A percentile compares a stretch with the other conserved stretches of the same genome.
Evolutionary conservation across 495 filamentous ascomycete genomes (phyloP).

Genomic region (Trichodelitschia bisporula): DNA sequence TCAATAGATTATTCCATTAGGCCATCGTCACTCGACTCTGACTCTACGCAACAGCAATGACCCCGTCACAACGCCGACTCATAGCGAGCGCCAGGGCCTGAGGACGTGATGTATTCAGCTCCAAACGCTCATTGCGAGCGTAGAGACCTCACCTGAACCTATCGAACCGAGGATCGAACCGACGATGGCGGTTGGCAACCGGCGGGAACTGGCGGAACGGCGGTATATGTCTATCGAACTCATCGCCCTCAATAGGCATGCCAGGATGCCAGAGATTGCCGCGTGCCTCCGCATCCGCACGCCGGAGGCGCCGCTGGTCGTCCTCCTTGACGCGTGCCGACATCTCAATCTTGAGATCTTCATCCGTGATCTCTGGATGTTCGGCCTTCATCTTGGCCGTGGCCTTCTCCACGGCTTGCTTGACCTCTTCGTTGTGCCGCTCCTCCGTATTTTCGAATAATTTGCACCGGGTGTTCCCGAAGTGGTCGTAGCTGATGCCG

Average conservation of each 20-base stretch:
- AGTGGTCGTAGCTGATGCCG: slow-evolving; percentile 23
- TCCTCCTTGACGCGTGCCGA: slow-evolving; percentile 27
- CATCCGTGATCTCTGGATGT: slow-evolving; percentile 32
- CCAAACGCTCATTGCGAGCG: no score
- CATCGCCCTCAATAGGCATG: not conserved
- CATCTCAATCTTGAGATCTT: slow-evolving; percentile 31
- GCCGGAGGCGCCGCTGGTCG: slow-evolving; percentile 7
- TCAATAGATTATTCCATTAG: no score
- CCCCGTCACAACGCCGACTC: no score
- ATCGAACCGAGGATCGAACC: no score
- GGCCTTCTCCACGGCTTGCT: slow-evolving; percentile 33
- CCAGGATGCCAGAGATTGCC: not conserved
- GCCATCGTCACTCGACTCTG: no score
- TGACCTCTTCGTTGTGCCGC: slow-evolving; percentile 40
- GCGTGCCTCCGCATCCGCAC: not conserved
- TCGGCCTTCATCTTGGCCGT: slow-evolving; percentile 29
- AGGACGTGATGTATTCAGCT: no score
- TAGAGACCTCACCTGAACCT: no score
- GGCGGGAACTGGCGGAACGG: no score
- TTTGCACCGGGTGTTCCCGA: slow-evolving; percentile 23
- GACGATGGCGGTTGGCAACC: no score
- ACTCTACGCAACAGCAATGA: no score
- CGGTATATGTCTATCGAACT: no score
- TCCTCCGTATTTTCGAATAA: slow-evolving; percentile 41
- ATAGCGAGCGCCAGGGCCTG: no score